Evolutionary conservation across 441 rosid species (phyloP).

Genomic region (Aleurites moluccanus): DNA sequence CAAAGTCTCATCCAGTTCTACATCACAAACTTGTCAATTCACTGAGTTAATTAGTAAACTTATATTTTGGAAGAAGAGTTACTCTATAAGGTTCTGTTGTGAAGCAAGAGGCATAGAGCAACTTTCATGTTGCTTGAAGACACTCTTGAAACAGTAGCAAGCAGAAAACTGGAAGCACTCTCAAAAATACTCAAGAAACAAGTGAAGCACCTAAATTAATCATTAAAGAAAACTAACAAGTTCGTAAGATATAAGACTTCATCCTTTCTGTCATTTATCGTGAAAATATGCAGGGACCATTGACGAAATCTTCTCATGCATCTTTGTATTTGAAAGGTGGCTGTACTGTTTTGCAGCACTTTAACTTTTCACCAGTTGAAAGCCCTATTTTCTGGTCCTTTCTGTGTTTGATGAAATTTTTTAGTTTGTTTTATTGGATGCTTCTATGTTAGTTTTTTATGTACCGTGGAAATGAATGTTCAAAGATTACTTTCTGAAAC

Average conservation of each 20-base stretch:
- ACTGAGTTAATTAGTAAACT: background rate
- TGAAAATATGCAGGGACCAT: background rate
- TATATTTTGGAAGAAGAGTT: background rate
- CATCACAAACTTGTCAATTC: conserved; percentile 16
- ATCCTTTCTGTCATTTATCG: background rate
- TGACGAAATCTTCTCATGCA: background rate
- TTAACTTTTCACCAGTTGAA: background rate
- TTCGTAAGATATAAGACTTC: background rate
- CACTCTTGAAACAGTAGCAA: background rate
- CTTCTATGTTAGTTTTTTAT: background rate
- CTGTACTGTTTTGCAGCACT: background rate
- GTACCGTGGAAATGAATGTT: background rate
- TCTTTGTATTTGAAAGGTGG: background rate
- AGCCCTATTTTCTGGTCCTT: background rate
- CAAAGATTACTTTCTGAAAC: background rate
- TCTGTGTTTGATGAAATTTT: background rate
- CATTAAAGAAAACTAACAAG: background rate
- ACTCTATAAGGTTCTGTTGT: background rate
- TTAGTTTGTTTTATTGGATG: background rate
- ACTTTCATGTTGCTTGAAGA: background rate
- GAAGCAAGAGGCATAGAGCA: too few species aligned
- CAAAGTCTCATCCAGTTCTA: background rate
- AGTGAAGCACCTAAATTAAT: background rate
- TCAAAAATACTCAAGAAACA: background rate
- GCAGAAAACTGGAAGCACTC: background rate